Conservation (phyloP, 2,329 filamentous ascomycete species). For the Fusarium pilosicola region DNA sequence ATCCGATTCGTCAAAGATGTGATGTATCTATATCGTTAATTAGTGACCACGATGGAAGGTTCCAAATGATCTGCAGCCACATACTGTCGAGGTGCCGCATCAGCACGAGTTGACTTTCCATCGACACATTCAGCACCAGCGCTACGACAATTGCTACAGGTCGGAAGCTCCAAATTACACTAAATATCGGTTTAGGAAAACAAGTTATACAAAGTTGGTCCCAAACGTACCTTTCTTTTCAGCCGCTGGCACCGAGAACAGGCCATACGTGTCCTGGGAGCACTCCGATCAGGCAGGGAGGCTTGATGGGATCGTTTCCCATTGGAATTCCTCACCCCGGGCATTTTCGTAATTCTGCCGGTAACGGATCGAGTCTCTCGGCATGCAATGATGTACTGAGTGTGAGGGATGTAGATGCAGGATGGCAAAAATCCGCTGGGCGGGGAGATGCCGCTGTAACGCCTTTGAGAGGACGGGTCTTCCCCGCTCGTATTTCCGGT, state of each 20-base stretch:
- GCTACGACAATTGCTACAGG: conserved; percentile 56
- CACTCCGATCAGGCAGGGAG: neutral
- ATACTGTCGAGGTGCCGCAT: conserved; percentile 56
- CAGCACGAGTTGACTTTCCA: conserved; percentile 53
- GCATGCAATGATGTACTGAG: neutral
- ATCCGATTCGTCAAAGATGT: conserved; percentile 54
- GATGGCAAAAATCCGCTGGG: conserved; percentile 21
- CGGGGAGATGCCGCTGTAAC: conserved; percentile 33
- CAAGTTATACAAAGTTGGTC: neutral
- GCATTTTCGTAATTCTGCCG: conserved; percentile 13
- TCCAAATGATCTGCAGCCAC: neutral
- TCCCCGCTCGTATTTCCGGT: neutral
- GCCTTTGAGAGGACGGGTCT: conserved; percentile 1
- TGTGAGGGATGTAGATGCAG: neutral
- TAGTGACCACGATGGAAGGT: neutral
- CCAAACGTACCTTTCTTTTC: conserved; percentile 57
- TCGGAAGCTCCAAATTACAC: conserved; percentile 57
- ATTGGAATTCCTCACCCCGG: neutral
- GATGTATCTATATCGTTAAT: conserved; percentile 38
- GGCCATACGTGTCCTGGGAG: conserved; percentile 37
- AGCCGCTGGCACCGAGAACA: conserved; percentile 56
- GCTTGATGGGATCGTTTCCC: neutral
- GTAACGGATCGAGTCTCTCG: no score
- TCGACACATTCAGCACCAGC: conserved; percentile 55
- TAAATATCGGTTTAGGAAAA: conserved; percentile 28